A percentile compares a stretch with the other conserved stretches of the same genome.
These are phyloP conservation scores for Penicillium occitanis DNA, from an alignment of 2,329 filamentous ascomycete species.

Conservation along the genomic window DNA sequence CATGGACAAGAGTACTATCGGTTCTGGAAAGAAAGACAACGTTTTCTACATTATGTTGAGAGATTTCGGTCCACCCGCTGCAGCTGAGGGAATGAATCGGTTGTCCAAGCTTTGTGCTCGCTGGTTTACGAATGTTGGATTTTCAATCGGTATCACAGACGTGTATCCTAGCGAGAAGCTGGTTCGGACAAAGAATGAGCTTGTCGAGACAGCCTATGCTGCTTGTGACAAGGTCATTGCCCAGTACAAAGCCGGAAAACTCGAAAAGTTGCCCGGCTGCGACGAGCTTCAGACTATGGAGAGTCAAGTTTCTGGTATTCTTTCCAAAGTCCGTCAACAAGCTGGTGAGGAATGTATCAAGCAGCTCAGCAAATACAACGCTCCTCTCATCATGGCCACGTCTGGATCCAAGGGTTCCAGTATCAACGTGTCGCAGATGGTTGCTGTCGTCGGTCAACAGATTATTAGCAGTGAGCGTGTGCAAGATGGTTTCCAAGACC, in stretches of 20 bases:
- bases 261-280: conserved; percentile 84
- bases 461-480: conserved; percentile 95
- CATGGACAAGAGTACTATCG: conserved; percentile 98
- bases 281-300: conserved; percentile 91
- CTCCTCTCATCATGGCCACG: conserved; percentile 93
- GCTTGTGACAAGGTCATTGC: conserved; percentile 81
- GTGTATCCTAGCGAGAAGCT: conserved; percentile 79
- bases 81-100: conserved; percentile 89
- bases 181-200: conserved; percentile 67
- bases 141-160: conserved; percentile 94
- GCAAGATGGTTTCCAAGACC: conserved; percentile 91
- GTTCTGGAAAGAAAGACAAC: conserved; percentile 94
- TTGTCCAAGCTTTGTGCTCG: conserved; percentile 87
- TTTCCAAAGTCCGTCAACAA: conserved; percentile 86
- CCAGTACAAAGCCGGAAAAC: conserved; percentile 73
- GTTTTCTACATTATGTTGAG: conserved; percentile 95
- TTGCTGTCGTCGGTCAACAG: conserved; percentile 93
- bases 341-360: conserved; percentile 89
- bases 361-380: conserved; percentile 86
- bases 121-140: conserved; percentile 84
- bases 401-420: conserved; percentile 95
- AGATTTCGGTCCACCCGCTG: conserved; percentile 88
- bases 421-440: conserved; percentile 99
- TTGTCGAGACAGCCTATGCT: conserved; percentile 76
- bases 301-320: conserved; percentile 83